phyloP scores from a whole-genome alignment of 257 asterid species.

The Paraleonurus japonicus region DNA sequence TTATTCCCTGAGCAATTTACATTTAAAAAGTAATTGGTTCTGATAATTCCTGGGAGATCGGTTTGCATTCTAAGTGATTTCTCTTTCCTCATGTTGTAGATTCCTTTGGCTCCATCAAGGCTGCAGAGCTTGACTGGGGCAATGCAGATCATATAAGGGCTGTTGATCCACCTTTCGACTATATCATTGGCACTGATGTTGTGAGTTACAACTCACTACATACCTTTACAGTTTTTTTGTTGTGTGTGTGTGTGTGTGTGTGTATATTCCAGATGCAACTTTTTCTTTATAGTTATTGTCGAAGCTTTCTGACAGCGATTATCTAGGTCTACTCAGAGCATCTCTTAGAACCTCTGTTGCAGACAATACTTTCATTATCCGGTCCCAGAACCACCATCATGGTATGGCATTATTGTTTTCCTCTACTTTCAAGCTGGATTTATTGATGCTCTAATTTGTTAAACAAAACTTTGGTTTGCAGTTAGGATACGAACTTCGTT shows the following conservation, averaged over 20 bases:
- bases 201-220: constrained; percentile 46
- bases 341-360: constrained; percentile 89
- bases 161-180: constrained; percentile 89
- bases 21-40: background rate
- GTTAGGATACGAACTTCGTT: constrained; percentile 96
- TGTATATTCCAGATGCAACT: background rate
- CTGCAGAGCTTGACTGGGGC: constrained; percentile 92
- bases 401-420: constrained; percentile 48
- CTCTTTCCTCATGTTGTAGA: constrained; percentile 35
- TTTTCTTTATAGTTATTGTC: background rate
- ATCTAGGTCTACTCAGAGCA: constrained; percentile 92
- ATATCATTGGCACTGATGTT: constrained; percentile 92
- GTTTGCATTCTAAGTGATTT: background rate
- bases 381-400: constrained; percentile 84
- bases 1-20: constrained; percentile 1
- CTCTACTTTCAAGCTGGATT: constrained; percentile 1
- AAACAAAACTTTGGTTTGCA: constrained; percentile 31
- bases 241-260: background rate
- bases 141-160: constrained; percentile 75
- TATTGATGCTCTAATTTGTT: constrained; percentile 10
- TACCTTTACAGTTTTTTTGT: background rate
- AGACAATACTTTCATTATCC: constrained; percentile 73
- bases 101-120: constrained; percentile 79
- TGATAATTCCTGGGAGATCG: background rate
- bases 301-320: constrained; percentile 14